A percentile compares a stretch with the other conserved stretches of the same genome.
Evolutionary conservation across 305 asterid species (phyloP).

Genomic region (Lippia alba): DNA sequence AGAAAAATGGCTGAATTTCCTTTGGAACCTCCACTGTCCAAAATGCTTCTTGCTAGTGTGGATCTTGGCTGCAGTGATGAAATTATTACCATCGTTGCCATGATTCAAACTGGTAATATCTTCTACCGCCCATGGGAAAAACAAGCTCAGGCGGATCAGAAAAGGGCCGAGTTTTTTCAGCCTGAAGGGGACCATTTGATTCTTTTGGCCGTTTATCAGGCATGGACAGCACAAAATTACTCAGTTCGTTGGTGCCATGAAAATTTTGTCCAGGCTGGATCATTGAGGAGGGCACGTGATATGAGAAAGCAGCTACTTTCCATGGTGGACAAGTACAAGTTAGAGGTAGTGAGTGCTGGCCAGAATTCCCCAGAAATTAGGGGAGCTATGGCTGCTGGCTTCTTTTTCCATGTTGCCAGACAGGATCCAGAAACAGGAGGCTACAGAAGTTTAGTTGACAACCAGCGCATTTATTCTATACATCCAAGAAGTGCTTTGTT

Average conservation of each 20-base stretch:
- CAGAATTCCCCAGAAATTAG: constrained; percentile 75
- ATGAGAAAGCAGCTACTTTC: constrained; percentile 87
- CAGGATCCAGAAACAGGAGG: constrained; percentile 92
- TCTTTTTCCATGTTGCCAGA: constrained; percentile 86
- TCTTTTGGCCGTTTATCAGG: constrained; percentile 86
- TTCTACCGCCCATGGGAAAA: constrained; percentile 89
- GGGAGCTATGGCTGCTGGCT: constrained; percentile 90
- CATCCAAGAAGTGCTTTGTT: constrained; percentile 93
- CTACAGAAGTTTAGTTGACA: constrained; percentile 79
- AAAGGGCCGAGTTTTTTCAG: constrained; percentile 84
- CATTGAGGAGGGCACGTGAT: constrained; percentile 89
- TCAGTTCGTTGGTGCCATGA: constrained; percentile 92
- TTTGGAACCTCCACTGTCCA: constrained; percentile 85
- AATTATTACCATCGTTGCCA: constrained; percentile 84
- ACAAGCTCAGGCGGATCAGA: constrained; percentile 90
- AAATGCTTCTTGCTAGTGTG: constrained; percentile 92
- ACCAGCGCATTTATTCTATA: constrained; percentile 85
- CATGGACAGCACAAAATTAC: constrained; percentile 90
- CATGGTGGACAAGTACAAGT: constrained; percentile 86
- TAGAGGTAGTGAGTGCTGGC: constrained; percentile 86
- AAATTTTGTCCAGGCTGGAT: constrained; percentile 83
- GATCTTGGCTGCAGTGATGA: constrained; percentile 94
- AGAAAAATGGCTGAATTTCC: constrained; percentile 96
- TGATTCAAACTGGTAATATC: constrained; percentile 86
- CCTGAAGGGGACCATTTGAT: constrained; percentile 94